These are phyloP conservation scores for Aspergillus olivimuriae DNA, from an alignment of 495 filamentous ascomycete species.

Conservation along the genomic window DNA sequence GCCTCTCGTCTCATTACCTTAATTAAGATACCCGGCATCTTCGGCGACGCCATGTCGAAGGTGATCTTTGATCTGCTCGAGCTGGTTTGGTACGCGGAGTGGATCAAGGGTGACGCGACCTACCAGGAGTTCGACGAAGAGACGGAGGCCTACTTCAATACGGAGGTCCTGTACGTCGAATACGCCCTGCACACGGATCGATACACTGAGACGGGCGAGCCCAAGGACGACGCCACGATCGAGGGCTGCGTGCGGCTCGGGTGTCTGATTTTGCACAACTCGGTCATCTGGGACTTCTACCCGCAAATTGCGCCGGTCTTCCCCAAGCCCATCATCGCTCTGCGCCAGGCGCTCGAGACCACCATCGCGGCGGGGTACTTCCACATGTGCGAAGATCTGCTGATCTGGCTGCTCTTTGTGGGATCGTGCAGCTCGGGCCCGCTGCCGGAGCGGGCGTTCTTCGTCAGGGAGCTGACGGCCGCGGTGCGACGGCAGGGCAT, in stretches of 20 bases:
- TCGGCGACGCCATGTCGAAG: slow-evolving; percentile 27
- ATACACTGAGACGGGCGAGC: slow-evolving; percentile 56
- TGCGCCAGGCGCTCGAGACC: slow-evolving; percentile 31
- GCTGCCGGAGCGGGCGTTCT: slow-evolving; percentile 27
- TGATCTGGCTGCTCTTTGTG: slow-evolving; percentile 39
- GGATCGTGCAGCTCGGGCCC: slow-evolving; percentile 31
- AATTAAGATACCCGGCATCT: slow-evolving; percentile 35
- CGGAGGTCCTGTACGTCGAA: slow-evolving; percentile 39
- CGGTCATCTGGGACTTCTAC: slow-evolving; percentile 41
- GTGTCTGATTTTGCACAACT: slow-evolving; percentile 42
- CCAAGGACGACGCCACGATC: slow-evolving; percentile 46
- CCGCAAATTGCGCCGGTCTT: slow-evolving; percentile 34
- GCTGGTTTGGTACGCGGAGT: slow-evolving; percentile 38
- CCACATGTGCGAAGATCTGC: slow-evolving; percentile 29
- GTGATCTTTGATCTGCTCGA: slow-evolving; percentile 35
- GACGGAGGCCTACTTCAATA: slow-evolving; percentile 42
- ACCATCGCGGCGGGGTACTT: slow-evolving; percentile 33
- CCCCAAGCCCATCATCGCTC: slow-evolving; percentile 31
- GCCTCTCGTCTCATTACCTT: slow-evolving; percentile 33
- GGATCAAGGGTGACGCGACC: slow-evolving; percentile 30
- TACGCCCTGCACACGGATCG: slow-evolving; percentile 38
- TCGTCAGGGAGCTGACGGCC: slow-evolving; percentile 29
- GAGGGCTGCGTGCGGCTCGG: slow-evolving; percentile 40
- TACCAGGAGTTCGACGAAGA: slow-evolving; percentile 33
- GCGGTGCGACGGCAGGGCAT: slow-evolving; percentile 27